These are phyloP conservation scores for Globisporangium yorkense DNA, from an alignment of 352 stramenopile genomes.

Conservation along the genomic window DNA sequence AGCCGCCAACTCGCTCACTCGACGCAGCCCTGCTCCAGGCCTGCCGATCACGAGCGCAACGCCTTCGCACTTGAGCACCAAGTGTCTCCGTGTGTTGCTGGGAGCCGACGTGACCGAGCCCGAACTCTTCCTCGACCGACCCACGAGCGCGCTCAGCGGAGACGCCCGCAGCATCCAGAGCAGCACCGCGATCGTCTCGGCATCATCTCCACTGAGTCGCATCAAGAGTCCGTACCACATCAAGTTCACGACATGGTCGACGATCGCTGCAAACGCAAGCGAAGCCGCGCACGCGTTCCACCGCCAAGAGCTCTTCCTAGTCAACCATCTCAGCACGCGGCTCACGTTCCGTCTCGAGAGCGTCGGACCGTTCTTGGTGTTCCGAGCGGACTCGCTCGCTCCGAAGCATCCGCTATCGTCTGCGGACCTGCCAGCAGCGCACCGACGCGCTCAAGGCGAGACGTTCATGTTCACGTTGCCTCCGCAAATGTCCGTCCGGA, in stretches of 20 bases:
- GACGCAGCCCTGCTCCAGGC: slow-evolving; percentile 9
- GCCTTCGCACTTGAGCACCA: slow-evolving; percentile 23
- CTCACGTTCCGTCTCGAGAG: slow-evolving; percentile 70
- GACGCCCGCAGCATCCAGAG: not conserved
- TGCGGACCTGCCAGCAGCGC: slow-evolving; percentile 41
- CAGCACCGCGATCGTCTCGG: not conserved
- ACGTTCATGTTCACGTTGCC: slow-evolving; percentile 66
- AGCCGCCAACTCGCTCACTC: slow-evolving; percentile 46
- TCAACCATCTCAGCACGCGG: slow-evolving; percentile 51
- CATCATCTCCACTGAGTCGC: not conserved
- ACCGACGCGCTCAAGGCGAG: slow-evolving; percentile 54
- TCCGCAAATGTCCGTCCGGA: slow-evolving; percentile 57
- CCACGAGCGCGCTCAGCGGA: not conserved
- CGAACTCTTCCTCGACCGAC: slow-evolving; percentile 54
- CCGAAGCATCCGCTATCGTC: slow-evolving; percentile 54
- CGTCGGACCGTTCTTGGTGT: slow-evolving; percentile 52
- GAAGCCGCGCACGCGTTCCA: slow-evolving; percentile 37
- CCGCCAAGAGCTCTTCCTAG: slow-evolving; percentile 40
- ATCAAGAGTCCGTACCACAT: slow-evolving; percentile 31
- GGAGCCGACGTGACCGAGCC: slow-evolving; percentile 57
- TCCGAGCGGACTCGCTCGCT: slow-evolving; percentile 55
- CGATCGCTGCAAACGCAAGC: slow-evolving; percentile 18
- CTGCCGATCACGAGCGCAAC: not conserved
- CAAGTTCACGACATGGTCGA: slow-evolving; percentile 77
- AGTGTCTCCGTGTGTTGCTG: slow-evolving; percentile 60